Evolutionary conservation across 257 asterid genomes (phyloP).

Genomic region (Fraxinus excelsior): DNA sequence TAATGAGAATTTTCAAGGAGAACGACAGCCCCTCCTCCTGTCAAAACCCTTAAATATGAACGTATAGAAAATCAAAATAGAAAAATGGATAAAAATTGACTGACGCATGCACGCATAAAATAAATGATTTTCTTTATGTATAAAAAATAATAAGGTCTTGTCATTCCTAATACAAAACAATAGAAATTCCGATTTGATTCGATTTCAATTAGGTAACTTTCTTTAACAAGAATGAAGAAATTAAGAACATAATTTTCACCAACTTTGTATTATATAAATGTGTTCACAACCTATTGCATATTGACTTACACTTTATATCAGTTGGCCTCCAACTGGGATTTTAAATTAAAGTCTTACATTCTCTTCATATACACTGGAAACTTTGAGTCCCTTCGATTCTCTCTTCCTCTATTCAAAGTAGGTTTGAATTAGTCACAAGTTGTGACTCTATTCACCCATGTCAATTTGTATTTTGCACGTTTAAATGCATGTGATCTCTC

Average conservation of each 20-base stretch:
- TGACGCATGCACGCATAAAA: not conserved
- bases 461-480: no score
- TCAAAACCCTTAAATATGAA: not conserved
- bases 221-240: conserved; percentile 28
- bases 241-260: conserved; percentile 33
- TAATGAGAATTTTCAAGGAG: conserved; percentile 23
- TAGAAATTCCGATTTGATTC: conserved; percentile 23
- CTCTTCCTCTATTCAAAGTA: not conserved
- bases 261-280: conserved; percentile 21
- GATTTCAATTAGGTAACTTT: conserved; percentile 30
- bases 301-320: conserved; percentile 27
- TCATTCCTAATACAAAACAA: conserved; percentile 26
- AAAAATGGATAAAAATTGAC: not conserved
- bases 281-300: conserved; percentile 4
- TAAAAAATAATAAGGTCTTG: conserved; percentile 3
- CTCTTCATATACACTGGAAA: conserved; percentile 18
- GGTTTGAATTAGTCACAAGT: no score
- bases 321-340: conserved; percentile 20
- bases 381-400: conserved; percentile 8
- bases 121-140: not conserved
- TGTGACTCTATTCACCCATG: no score
- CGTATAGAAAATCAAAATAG: not conserved
- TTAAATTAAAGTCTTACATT: conserved; percentile 10
- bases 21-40: conserved; percentile 14
- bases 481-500: no score